Evolutionary conservation across 2,329 filamentous ascomycete genomes (phyloP), one percentile per base, ranked within the genome.

Genomic region (Aspergillus fumigatus): DNA sequence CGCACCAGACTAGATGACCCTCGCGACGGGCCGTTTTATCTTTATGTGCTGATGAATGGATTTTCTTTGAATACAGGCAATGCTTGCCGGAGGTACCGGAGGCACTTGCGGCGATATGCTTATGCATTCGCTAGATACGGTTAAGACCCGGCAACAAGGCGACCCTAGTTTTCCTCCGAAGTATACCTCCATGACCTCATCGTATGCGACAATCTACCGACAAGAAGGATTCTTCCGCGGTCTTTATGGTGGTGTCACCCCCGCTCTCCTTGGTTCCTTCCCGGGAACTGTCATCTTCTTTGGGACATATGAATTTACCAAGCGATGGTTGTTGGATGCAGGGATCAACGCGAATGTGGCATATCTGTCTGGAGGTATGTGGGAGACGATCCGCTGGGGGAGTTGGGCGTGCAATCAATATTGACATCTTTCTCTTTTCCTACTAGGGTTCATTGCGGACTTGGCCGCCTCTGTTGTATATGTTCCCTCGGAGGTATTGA

Each of bases 121-220:
- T 64, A 99, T 99, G 94, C 94, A 99, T 78, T 97, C 93, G 48
- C 84, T 99, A 69, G 94, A 99, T 75, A 99, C 94, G 0, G 94
- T 99, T 67, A 99, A 99, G 78, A 99, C 94, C 49, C 85, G 94
- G 65, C 95, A 99, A 74, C 94, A 99, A 76, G 94, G 93, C 68
- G 94, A 97, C 70, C 92, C 93, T 48, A 88, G 94, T 71, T 84
- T 96, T 59, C 94, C 94, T 23, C 89, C 94, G 1, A 96, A 90
- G 76, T 99, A 99, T 77, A 88, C 89, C 10, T 93, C 91, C 17
- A 86, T 97, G 74, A 89, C 89, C 41, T 89, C 88, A 57, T 94
- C 93, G 3, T 99, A 97, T 77, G 84, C 89, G 70, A 97, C 89
- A 43, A 99, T 99, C 70, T 89, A 89, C 75, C 85, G 91, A 55